These are phyloP conservation scores for Leccinum pachyderme DNA, from an alignment of 1,284 basidiomycete genomes.

Conservation along the genomic window DNA sequence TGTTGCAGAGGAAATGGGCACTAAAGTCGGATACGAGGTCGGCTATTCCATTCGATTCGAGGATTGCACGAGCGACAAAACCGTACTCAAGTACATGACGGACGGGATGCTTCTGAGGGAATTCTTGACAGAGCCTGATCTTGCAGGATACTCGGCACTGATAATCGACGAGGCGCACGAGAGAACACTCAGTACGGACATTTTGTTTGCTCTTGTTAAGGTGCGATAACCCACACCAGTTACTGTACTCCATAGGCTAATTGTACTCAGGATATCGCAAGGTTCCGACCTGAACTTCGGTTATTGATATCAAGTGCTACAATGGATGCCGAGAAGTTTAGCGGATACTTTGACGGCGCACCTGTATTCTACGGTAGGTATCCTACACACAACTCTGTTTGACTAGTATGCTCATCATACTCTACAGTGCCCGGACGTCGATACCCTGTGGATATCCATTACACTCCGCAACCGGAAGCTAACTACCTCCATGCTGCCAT, in stretches of 20 bases:
- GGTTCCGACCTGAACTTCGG: slow-evolving; percentile 90
- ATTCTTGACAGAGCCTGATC: slow-evolving; percentile 92
- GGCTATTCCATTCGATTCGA: slow-evolving; percentile 99
- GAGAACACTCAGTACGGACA: slow-evolving; percentile 93
- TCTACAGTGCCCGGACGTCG: slow-evolving; percentile 87
- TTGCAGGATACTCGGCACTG: slow-evolving; percentile 88
- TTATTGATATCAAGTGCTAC: slow-evolving; percentile 96
- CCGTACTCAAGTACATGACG: slow-evolving; percentile 97
- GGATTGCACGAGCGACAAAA: slow-evolving; percentile 98
- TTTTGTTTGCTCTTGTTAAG: slow-evolving; percentile 95
- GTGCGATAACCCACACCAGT: slow-evolving; percentile 48
- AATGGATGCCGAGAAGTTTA: slow-evolving; percentile 95
- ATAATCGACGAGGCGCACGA: slow-evolving; percentile 99
- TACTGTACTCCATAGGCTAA: slow-evolving; percentile 12
- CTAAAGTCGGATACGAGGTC: slow-evolving; percentile 94
- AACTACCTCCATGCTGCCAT: slow-evolving; percentile 99
- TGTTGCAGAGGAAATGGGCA: slow-evolving; percentile 98
- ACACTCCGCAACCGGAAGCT: slow-evolving; percentile 95
- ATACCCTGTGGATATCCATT: slow-evolving; percentile 98
- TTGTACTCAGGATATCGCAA: slow-evolving; percentile 81
- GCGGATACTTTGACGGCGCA: slow-evolving; percentile 92
- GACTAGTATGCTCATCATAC: slow-evolving; percentile 10
- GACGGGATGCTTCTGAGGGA: slow-evolving; percentile 97
- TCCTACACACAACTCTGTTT: background rate
- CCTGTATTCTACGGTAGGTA: slow-evolving; percentile 86